Evolutionary conservation across 345 rosid genomes (phyloP).

Genomic region (Arabis alpina): DNA sequence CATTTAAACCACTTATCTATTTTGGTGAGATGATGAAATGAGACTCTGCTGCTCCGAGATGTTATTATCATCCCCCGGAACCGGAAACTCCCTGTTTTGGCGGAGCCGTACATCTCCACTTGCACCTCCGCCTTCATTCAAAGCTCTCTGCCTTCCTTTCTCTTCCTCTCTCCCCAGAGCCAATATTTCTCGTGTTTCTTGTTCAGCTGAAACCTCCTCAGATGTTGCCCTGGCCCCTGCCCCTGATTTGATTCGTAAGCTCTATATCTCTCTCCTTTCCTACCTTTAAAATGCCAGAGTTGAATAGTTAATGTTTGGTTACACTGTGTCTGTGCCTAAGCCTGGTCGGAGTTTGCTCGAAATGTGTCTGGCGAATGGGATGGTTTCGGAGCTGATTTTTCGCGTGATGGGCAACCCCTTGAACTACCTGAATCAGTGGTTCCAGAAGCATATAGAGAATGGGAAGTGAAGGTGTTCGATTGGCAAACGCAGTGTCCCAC

Average conservation of each 20-base stretch:
- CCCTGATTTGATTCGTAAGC: constrained; percentile 26
- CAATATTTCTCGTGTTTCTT: constrained; percentile 2
- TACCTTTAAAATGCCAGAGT: background rate
- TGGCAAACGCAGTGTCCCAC: constrained; percentile 99
- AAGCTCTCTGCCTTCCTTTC: constrained; percentile 19
- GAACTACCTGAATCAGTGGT: constrained; percentile 88
- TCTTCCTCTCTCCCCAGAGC: constrained; percentile 14
- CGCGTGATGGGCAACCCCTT: constrained; percentile 64
- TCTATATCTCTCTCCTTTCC: background rate
- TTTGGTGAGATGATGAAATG: background rate
- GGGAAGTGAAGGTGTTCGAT: constrained; percentile 95
- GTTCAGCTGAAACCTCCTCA: constrained; percentile 29
- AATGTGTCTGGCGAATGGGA: constrained; percentile 97
- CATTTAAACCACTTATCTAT: background rate
- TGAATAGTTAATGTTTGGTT: background rate
- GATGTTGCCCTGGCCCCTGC: background rate
- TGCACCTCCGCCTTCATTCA: background rate
- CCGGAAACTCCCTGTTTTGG: constrained; percentile 32
- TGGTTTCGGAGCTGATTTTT: constrained; percentile 89
- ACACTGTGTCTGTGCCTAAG: constrained; percentile 35
- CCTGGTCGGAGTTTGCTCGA: constrained; percentile 74
- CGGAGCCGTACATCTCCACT: constrained; percentile 9
- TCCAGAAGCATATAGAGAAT: constrained; percentile 90
- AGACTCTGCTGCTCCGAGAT: background rate
- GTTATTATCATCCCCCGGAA: background rate